Evolutionary conservation across 345 rosid genomes (phyloP).

Genomic region (Euphorbia pulcherrima): DNA sequence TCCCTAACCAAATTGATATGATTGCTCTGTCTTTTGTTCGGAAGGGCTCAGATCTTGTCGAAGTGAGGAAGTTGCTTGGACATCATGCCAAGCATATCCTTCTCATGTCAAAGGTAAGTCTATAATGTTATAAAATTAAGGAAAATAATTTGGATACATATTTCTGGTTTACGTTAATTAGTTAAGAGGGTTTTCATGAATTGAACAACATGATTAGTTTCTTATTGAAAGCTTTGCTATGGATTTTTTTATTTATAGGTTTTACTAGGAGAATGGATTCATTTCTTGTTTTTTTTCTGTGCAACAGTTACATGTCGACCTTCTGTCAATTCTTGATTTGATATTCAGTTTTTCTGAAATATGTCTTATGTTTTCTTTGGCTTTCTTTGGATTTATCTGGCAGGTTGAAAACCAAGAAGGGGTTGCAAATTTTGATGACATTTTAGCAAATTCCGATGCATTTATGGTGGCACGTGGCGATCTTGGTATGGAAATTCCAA

Average conservation of each 20-base stretch:
- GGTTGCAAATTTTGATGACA: slow-evolving; percentile 93
- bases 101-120: slow-evolving; percentile 92
- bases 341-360: not conserved
- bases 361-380: not conserved
- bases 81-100: slow-evolving; percentile 68
- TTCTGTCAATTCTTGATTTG: no score
- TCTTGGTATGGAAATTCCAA: slow-evolving; percentile 98
- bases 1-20: slow-evolving; percentile 91
- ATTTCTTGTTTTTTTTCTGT: not conserved
- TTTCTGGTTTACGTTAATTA: not conserved
- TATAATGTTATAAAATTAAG: not conserved
- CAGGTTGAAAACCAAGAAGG: slow-evolving; percentile 99
- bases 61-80: slow-evolving; percentile 81
- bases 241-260: not conserved
- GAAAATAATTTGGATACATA: not conserved
- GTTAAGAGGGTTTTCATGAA: not conserved
- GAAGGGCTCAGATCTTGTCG: slow-evolving; percentile 87
- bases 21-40: slow-evolving; percentile 93
- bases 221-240: not conserved
- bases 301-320: not conserved
- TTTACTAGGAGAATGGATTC: not conserved
- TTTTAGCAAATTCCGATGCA: slow-evolving; percentile 80
- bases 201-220: not conserved
- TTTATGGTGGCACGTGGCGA: slow-evolving; percentile 99
- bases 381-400: not conserved